Base-by-base conservation (phyloP, 441 rosid genomes). In the Mallotus repandus region DNA sequence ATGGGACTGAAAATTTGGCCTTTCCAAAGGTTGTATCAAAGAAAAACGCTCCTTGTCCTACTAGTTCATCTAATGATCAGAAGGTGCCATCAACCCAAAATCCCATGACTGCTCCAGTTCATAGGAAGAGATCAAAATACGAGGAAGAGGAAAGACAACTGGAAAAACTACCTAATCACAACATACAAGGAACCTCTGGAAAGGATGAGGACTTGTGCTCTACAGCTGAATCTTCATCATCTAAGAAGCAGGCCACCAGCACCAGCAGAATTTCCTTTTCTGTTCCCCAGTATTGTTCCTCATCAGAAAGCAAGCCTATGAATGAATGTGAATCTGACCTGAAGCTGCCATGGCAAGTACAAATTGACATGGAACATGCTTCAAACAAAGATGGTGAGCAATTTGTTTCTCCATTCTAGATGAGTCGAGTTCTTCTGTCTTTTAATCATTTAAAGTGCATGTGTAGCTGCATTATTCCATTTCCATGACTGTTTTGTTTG, bases 41-140 rank as follows among this genome's bases (percentile, higher is more conserved):
- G 77, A 87, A 83, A 65, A 79, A 69, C 22, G 79, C 80, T 58
- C 73, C 84, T 60, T 77, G 88, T 59, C 84, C 83, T 19, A 85
- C 87, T 22, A 29, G 19, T 65, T 90, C 97, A 16, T 84, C 87
- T 29, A 89, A 91, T 55, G 99, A 92, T 84, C 99, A 92, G 84
- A 88, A 71, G 83, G 97, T 91, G 38, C 97, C 97, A 12, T 70
- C 88, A 0, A 71, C 74, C 60, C 86, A 80, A 43, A 78, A 77
- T 77, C 71, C 67, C 72, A 77, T 79, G 63, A 76, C 38, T 18
- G 78, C 22, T 78, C 81, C 71, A 75, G 69, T 79, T 78, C 62
- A 74, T 71, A 75, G 81, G 83, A 92, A 88, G 88, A 83, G 84
- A 81, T 19, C 82, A 52, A 87, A 80, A 77, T 66, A 32, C 66